phyloP scores from a whole-genome alignment of 176 grass and related monocot genomes.

The Pontederia crassipes region DNA sequence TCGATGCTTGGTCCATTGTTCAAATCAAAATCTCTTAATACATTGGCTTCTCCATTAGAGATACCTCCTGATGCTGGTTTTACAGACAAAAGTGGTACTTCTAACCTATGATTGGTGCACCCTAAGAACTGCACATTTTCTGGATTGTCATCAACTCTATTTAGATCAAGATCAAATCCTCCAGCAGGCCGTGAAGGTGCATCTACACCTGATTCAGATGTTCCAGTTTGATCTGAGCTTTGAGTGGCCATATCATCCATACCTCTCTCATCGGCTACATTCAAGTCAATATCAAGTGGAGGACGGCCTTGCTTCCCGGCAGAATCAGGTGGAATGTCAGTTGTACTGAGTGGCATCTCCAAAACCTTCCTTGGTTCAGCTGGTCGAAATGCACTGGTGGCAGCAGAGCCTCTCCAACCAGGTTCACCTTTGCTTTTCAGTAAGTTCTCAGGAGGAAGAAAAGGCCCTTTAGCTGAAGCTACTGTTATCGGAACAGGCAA shows the following conservation, averaged over 20 bases:
- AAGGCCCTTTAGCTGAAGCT: conserved; percentile 69
- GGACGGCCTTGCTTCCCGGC: conserved; percentile 36
- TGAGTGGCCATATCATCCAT: conserved; percentile 40
- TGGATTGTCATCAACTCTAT: conserved; percentile 24
- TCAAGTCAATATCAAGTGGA: conserved; percentile 67
- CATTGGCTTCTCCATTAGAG: conserved; percentile 36
- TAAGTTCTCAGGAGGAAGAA: conserved; percentile 70
- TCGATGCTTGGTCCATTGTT: conserved; percentile 32
- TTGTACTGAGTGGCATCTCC: conserved; percentile 38
- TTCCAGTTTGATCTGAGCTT: conserved; percentile 43
- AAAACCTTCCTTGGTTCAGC: conserved; percentile 34
- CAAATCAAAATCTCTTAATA: conserved; percentile 53
- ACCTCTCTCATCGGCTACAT: conserved; percentile 67
- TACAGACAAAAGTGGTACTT: conserved; percentile 23
- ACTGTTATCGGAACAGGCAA: conserved; percentile 51
- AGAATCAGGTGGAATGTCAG: conserved; percentile 25
- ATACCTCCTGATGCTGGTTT: conserved; percentile 26
- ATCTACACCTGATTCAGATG: conserved; percentile 36
- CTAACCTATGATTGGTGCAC: conserved; percentile 36
- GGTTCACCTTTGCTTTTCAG: conserved; percentile 43
- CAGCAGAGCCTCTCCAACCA: conserved; percentile 75
- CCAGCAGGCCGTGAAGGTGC: conserved; percentile 25
- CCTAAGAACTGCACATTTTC: conserved; percentile 23
- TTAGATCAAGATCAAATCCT: conserved; percentile 11
- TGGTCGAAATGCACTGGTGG: conserved; percentile 65